A percentile compares a stretch with the other conserved stretches of the same genome.
These are phyloP conservation scores for Pythium periplocum DNA, from an alignment of 352 stramenopile species.

Conservation along the genomic window DNA sequence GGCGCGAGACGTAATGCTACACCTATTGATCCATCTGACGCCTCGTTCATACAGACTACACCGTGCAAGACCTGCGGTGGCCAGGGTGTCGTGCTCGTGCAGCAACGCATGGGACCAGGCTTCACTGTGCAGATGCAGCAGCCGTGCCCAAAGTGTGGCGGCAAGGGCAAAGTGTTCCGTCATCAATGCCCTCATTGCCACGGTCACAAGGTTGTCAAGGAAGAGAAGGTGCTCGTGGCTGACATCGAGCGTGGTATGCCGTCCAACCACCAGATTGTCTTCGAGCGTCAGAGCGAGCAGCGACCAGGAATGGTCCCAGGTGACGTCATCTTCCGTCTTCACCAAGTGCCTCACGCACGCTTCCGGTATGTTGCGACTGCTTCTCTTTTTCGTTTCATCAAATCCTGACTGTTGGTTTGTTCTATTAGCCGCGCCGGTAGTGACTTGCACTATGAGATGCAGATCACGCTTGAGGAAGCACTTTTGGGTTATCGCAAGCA, in stretches of 20 bases:
- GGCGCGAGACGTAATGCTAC: background rate
- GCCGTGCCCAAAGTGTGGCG: constrained; percentile 72
- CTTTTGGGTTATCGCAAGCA: constrained; percentile 93
- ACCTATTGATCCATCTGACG: background rate
- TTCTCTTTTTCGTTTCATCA: background rate
- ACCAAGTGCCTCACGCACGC: constrained; percentile 81
- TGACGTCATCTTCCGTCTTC: constrained; percentile 94
- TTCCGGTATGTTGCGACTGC: constrained; percentile 60
- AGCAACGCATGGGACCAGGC: constrained; percentile 77
- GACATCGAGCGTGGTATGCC: constrained; percentile 82
- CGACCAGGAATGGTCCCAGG: constrained; percentile 84
- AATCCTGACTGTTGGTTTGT: constrained; percentile 1
- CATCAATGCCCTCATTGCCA: constrained; percentile 90
- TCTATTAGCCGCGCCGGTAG: constrained; percentile 83
- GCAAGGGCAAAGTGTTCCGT: constrained; percentile 93
- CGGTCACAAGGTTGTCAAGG: constrained; percentile 74
- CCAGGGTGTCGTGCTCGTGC: constrained; percentile 65
- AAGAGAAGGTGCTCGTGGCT: constrained; percentile 75
- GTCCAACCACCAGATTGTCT: constrained; percentile 80
- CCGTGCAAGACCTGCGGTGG: constrained; percentile 72
- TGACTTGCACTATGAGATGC: constrained; percentile 93
- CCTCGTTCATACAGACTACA: constrained; percentile 28
- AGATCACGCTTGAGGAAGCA: constrained; percentile 95
- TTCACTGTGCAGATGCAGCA: constrained; percentile 91
- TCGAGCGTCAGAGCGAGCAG: constrained; percentile 83